Evolutionary conservation across 2,329 filamentous ascomycete species (phyloP), one percentile per base, ranked within the genome.

Genomic region (Gyromitra esculenta): DNA sequence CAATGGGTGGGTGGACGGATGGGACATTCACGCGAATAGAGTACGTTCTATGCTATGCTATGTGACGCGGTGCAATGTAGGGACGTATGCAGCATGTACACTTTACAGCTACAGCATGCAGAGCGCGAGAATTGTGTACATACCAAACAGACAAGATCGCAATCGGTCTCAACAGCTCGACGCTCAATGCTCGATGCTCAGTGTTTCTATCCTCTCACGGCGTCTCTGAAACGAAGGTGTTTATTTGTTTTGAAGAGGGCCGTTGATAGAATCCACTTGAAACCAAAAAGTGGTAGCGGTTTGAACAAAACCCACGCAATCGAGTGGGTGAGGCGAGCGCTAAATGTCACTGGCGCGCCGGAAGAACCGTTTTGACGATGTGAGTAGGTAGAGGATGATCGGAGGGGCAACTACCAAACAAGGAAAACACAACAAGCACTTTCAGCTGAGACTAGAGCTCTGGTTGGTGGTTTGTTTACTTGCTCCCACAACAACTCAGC

Each of bases 31-130:
- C 48, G 18, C 18, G 45, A 60, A 56, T 11, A 56, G 25, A 52
- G 13, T 67, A 62, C 37, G 52, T 67, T 60, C 62, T 60, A 67
- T 54, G 65, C 41, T 68, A 68, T 70, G 72, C 48, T 70, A 75
- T 69, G 72, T 70, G 57, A 75, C 65, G 65, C 72, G 64, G 65
- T 75, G 72, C 65, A 62, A 70, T 75, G 72, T 75, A 75, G 72
- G 72, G 72, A 65, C 45, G 60, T 59, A 70, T 71, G 72, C 66
- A 68, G 41, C 37, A 50, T 59, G 59, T 70, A 48, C 59, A 75
- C 72, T 70, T 67, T 70, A 69, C 65, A 62, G 72, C 72, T 70
- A 63, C 66, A 57, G 60, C 72, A 75, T 75, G 72, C 66, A 57
- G 65, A 65, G 72, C 48, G 48, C 70, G 70, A 73, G 52, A 73